A percentile compares a stretch with the other conserved stretches of the same genome.
Conservation (phyloP, 1,284 basidiomycete genomes). For the Mycena citricolor region DNA sequence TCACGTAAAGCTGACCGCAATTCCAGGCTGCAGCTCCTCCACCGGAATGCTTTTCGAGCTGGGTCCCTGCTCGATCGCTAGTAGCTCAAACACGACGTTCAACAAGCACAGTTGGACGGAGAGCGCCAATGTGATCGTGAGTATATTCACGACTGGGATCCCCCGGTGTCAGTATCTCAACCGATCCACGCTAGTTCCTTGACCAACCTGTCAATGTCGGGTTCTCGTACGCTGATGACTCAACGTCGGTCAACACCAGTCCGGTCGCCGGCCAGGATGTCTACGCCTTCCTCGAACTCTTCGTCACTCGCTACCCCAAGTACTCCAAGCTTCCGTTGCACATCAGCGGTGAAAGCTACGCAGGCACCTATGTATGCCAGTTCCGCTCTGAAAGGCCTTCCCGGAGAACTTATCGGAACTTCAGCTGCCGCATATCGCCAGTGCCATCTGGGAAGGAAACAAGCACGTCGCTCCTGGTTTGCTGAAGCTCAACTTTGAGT, state of each 20-base stretch:
- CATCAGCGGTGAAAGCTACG: slow-evolving; percentile 59
- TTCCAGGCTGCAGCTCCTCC: slow-evolving; percentile 60
- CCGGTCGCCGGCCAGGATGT: slow-evolving; percentile 55
- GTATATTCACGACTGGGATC: background rate
- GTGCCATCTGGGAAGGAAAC: slow-evolving; percentile 29
- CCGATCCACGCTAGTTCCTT: slow-evolving; percentile 41
- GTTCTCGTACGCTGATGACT: slow-evolving; percentile 51
- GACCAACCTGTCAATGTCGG: slow-evolving; percentile 68
- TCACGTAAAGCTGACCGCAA: background rate
- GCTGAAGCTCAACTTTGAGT: slow-evolving; percentile 12
- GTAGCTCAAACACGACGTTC: slow-evolving; percentile 38
- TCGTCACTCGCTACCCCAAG: slow-evolving; percentile 48
- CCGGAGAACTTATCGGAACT: slow-evolving; percentile 53
- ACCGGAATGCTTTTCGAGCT: slow-evolving; percentile 67
- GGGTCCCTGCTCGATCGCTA: slow-evolving; percentile 62
- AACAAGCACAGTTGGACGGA: slow-evolving; percentile 69
- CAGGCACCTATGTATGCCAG: slow-evolving; percentile 61
- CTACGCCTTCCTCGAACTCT: slow-evolving; percentile 69
- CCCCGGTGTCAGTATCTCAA: slow-evolving; percentile 29
- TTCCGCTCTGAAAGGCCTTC: slow-evolving; percentile 48
- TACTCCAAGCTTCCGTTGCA: slow-evolving; percentile 53
- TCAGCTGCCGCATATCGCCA: slow-evolving; percentile 59
- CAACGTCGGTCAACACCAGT: slow-evolving; percentile 48
- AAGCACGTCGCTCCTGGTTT: slow-evolving; percentile 6
- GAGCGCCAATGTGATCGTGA: slow-evolving; percentile 49